Base-by-base conservation (phyloP, 805 yeast genomes). In the Sugiyamaella floridensis region DNA sequence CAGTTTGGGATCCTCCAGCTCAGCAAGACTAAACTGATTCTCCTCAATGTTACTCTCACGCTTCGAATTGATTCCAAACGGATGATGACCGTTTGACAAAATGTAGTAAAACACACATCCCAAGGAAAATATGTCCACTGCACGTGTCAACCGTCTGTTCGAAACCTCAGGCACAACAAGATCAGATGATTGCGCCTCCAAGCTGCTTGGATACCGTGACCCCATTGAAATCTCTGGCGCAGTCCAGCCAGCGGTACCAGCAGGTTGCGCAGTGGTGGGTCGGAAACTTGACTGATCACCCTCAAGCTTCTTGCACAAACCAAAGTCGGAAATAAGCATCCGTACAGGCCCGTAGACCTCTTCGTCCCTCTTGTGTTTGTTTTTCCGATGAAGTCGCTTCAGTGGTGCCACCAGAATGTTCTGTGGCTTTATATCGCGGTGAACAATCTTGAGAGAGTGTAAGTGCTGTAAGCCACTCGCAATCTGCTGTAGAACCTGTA, bases 161-260 rank as follows among this genome's bases (percentile, higher is more conserved):
- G 46, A 42, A 16, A 50, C 20, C 19, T 56, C 55, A 15, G 34
- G 37, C 32, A 50, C 26, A 19, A 48, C 51, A 8, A 47, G 20
- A 53, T 48, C 47, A 18, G 56, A 45, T 15, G 45, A 43, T 8
- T 50, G 29, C 34, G 20, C 43, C 18, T 28, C 41, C 18, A 37
- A 32, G 8, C 47, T 20, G 16, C 40, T 40, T 8, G 51, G 54
- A 26, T 50, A 50, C 32, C 57, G 16, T 41, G 53, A n/a, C 8
- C 56, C 60, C 53, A 57, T 47, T 16, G 55, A 49, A 22, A 67
- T 63, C 63, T 93, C 99, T 0, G 99, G 99, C 0, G 99, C 98
- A 60, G 97, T 78, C 99, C 99, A 93, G 2, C 99, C 99, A 2
- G 93, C 80, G 0, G 99, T 93, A 1, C 99, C 99, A 0, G 97